Evolutionary conservation across 2,329 filamentous ascomycete species (phyloP), one percentile per base, ranked within the genome.

Genomic region (Phialemoniopsis sp.): DNA sequence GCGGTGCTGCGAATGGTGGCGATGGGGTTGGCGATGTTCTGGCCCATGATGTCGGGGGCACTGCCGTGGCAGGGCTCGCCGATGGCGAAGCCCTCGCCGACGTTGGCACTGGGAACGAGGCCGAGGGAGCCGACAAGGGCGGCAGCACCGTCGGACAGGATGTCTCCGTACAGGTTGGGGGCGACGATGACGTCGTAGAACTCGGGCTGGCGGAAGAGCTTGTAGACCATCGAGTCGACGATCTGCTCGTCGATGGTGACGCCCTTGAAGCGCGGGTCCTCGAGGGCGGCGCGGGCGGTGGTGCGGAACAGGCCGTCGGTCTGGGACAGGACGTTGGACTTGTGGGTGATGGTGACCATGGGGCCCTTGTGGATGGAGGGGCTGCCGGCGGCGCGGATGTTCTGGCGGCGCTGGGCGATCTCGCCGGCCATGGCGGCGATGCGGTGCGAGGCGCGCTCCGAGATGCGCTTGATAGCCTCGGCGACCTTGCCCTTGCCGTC

Each of bases 211-310:
- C 91, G 88, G 82, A 97, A 97, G 41, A 98, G 85, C 75, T 97
- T 97, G 80, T 97, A 97, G 42, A 97, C 89, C 93, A 98, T 98
- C 46, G 85, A 91, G 68, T 98, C 93, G 47, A 98, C 91, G 53
- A 98, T 98, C 72, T 98, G 93, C 75, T 97, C 93, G 67, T 97
- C 93, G 39, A 96, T 74, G 32, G 68, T 67, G 39, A 95, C 70
- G 45, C 52, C 39, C 44, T 51, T 41, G 70, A 87, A 96, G 49
- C 70, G 74, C 12, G 76, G 51, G 37, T 74, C 72, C 19, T 80
- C 74, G 8, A 97, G 81, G 4, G 87, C 88, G 21, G 74, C 73
- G 50, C 87, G 82, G 13, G 87, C 80, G 5, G 87, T 86, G 52
- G 84, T 73, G 51, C 93, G 84, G 81, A 98, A 98, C 35, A 98